Percentiles rank a stretch among this genome's conserved stretches.
Evolutionary conservation across 2,329 filamentous ascomycete genomes (phyloP).

Genomic region (Ceratocystiopsis sp.): DNA sequence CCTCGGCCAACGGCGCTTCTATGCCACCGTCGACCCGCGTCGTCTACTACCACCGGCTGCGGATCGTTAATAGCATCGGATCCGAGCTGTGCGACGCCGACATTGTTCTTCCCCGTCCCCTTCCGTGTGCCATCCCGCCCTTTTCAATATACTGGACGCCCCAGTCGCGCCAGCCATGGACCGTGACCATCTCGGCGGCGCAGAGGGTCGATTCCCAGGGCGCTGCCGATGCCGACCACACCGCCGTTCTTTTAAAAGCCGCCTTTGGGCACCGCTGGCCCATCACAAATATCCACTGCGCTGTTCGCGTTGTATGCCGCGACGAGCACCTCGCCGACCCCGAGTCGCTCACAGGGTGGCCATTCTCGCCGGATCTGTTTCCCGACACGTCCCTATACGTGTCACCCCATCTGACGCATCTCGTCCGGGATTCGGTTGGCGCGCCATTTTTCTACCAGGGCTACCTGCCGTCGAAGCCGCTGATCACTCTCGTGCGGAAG

Average conservation of each 20-base stretch:
- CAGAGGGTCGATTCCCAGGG: not conserved
- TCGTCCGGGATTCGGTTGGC: conserved; percentile 23
- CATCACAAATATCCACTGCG: conserved; percentile 21
- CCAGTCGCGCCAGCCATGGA: conserved; percentile 17
- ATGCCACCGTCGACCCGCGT: not conserved
- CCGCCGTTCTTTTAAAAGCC: conserved; percentile 25
- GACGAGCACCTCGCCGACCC: conserved; percentile 11
- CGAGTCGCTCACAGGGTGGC: conserved; percentile 15
- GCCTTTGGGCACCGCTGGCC: conserved; percentile 31
- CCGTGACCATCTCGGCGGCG: conserved; percentile 14
- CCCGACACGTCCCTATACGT: conserved; percentile 3
- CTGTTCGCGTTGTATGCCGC: conserved; percentile 23
- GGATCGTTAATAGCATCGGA: conserved; percentile 18
- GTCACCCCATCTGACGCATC: conserved; percentile 9
- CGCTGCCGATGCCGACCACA: conserved; percentile 21
- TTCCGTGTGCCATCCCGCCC: conserved; percentile 19
- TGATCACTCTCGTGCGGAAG: conserved; percentile 20
- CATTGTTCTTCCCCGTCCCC: conserved; percentile 24
- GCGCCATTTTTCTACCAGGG: conserved; percentile 25
- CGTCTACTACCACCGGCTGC: conserved; percentile 16
- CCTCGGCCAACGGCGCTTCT: not conserved
- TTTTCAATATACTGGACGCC: conserved; percentile 25
- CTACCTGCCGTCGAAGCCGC: conserved; percentile 27
- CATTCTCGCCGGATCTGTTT: conserved; percentile 9
- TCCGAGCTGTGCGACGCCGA: conserved; percentile 20